Percentiles rank a stretch among this genome's conserved stretches.
These are phyloP conservation scores for Eimeria necatrix DNA, from an alignment of 169 alveolate species.

Conservation along the genomic window DNA sequence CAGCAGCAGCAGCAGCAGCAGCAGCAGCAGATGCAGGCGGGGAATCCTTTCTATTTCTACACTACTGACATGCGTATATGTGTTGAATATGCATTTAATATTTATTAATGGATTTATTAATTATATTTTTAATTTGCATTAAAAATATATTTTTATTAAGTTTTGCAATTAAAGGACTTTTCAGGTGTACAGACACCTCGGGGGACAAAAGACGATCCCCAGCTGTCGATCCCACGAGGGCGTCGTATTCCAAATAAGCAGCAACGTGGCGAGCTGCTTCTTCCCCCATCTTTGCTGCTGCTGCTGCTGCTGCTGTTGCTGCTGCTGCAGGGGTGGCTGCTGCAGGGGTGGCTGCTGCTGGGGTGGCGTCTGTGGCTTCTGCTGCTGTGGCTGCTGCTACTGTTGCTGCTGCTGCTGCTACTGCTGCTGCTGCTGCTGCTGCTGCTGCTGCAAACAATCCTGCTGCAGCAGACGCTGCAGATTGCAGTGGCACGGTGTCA, in stretches of 20 bases:
- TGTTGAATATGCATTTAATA: neutral
- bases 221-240: no score
- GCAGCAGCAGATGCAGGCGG: neutral
- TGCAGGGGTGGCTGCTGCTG: neutral
- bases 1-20: no score
- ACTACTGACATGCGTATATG: neutral
- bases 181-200: neutral
- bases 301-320: constrained; percentile 30
- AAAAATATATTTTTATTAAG: neutral
- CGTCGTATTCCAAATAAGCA: neutral
- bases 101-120: neutral
- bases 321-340: constrained; percentile 51
- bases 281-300: neutral
- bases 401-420: neutral
- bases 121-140: neutral
- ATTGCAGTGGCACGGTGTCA: no score
- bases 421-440: neutral
- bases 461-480: no score
- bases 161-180: neutral
- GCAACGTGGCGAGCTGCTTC: neutral
- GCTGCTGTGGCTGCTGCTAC: neutral
- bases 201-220: neutral
- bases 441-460: no score
- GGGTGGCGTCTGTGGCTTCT: neutral
- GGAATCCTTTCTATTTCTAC: neutral